Percentiles rank a stretch among this genome's conserved stretches.
Conservation (phyloP, 768 basidiomycete species). For the Lentinula boryana region DNA sequence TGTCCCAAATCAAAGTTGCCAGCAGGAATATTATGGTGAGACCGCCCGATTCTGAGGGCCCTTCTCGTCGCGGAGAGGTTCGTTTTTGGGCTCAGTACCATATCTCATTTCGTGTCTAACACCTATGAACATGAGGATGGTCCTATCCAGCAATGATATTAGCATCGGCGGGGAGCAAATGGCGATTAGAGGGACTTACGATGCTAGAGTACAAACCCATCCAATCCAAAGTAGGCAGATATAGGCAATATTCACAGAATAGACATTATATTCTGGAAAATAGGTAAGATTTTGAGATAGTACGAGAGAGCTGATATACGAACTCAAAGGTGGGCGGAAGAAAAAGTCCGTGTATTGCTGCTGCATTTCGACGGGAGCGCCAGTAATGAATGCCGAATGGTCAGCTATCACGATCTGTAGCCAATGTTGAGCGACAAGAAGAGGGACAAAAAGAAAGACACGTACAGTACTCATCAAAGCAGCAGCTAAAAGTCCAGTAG, state of each 20-base stretch:
- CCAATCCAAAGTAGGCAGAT: conserved; percentile 27
- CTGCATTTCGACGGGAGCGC: conserved; percentile 12
- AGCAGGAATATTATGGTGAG: background rate
- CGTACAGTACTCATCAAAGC: conserved; percentile 26
- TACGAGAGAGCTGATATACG: background rate
- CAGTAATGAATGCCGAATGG: conserved; percentile 19
- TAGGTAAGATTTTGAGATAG: background rate
- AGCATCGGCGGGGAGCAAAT: background rate
- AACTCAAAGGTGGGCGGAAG: conserved; percentile 22
- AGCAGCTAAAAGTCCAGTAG: conserved; percentile 21
- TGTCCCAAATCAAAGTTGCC: background rate
- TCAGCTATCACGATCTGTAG: conserved; percentile 22
- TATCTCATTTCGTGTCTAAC: conserved; percentile 9
- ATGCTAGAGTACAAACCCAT: conserved; percentile 18
- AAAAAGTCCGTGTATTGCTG: conserved; percentile 15
- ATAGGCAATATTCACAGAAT: conserved; percentile 25
- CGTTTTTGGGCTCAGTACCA: conserved; percentile 6
- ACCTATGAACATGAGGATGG: conserved; percentile 11
- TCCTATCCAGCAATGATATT: background rate
- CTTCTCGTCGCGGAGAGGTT: background rate
- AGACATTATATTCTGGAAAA: conserved; percentile 20
- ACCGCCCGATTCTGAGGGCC: background rate
- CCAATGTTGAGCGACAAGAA: background rate
- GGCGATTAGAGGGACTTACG: conserved; percentile 14
- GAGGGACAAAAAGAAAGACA: background rate